These are phyloP conservation scores for Diaporthe caulivora DNA, from an alignment of 2,329 filamentous ascomycete species.

Conservation along the genomic window DNA sequence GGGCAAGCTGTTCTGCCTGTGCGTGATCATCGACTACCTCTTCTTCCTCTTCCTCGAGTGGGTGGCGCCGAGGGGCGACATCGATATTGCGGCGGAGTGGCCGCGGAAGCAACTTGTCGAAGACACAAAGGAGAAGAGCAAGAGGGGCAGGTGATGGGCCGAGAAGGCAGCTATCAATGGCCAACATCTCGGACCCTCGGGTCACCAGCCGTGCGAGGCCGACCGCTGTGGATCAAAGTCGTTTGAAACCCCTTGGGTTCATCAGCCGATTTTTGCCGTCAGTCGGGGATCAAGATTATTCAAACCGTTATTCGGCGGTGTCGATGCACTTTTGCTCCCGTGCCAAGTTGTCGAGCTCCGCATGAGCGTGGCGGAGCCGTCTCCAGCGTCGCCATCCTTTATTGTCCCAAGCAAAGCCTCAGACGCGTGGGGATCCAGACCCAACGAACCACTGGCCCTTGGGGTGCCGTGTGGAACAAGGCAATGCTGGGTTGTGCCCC, in stretches of 20 bases:
- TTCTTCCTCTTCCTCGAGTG: slow-evolving; percentile 91
- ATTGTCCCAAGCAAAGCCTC: not conserved
- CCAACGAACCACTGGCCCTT: not conserved
- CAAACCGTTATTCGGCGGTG: not conserved
- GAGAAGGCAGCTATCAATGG: not conserved
- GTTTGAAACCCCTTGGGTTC: not conserved
- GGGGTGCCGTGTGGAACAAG: not conserved
- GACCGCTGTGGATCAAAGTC: not conserved
- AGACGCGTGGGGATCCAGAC: slow-evolving; percentile 6
- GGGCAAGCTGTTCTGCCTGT: slow-evolving; percentile 95
- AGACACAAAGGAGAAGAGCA: slow-evolving; percentile 32
- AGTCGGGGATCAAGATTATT: not conserved
- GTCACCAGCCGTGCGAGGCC: not conserved
- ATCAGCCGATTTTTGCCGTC: not conserved
- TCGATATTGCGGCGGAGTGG: slow-evolving; percentile 93
- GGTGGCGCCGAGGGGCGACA: slow-evolving; percentile 84
- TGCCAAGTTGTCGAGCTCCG: slow-evolving; percentile 10
- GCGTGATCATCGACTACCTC: slow-evolving; percentile 93
- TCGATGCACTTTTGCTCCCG: not conserved
- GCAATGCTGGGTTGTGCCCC: not conserved
- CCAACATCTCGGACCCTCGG: not conserved
- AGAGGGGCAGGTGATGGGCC: slow-evolving; percentile 31
- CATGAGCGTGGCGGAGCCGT: slow-evolving; percentile 12
- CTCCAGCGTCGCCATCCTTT: not conserved
- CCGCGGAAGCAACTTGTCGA: slow-evolving; percentile 73